phyloP scores from a whole-genome alignment of 495 filamentous ascomycete species.

The Aspergillus conjunctus region DNA sequence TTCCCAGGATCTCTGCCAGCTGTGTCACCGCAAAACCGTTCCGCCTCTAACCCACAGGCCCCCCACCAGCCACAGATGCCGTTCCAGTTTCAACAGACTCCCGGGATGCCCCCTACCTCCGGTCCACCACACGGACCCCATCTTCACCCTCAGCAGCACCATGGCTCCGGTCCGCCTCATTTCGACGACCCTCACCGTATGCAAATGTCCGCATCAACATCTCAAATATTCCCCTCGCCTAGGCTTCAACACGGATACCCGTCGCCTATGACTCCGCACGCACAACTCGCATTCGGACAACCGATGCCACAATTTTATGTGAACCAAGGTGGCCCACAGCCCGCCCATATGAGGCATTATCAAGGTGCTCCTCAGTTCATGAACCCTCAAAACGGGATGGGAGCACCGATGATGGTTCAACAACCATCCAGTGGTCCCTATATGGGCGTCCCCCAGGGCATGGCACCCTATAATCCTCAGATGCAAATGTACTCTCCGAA shows the following conservation, averaged over 20 bases:
- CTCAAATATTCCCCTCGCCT: conserved; percentile 77
- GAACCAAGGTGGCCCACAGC: conserved; percentile 61
- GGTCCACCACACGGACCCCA: conserved; percentile 67
- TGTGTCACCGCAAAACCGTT: conserved; percentile 68
- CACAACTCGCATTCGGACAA: conserved; percentile 71
- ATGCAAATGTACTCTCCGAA: conserved; percentile 76
- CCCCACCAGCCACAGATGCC: conserved; percentile 78
- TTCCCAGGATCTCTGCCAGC: conserved; percentile 53
- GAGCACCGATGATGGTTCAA: conserved; percentile 82
- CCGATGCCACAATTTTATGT: conserved; percentile 71
- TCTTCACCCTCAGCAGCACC: conserved; percentile 66
- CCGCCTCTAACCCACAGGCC: conserved; percentile 60
- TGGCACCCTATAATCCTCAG: conserved; percentile 63
- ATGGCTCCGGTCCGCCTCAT: conserved; percentile 61
- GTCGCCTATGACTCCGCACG: conserved; percentile 66
- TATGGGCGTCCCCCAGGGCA: conserved; percentile 54
- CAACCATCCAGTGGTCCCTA: conserved; percentile 63
- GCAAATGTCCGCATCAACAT: conserved; percentile 77
- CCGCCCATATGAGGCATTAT: conserved; percentile 45
- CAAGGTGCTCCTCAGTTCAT: conserved; percentile 63
- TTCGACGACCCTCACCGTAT: conserved; percentile 82
- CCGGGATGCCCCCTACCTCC: conserved; percentile 39
- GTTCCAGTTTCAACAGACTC: conserved; percentile 59
- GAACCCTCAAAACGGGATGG: conserved; percentile 62
- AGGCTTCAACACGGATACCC: conserved; percentile 73